Conservation (phyloP, 2,329 filamentous ascomycete species). For the Colletotrichum agaves region DNA sequence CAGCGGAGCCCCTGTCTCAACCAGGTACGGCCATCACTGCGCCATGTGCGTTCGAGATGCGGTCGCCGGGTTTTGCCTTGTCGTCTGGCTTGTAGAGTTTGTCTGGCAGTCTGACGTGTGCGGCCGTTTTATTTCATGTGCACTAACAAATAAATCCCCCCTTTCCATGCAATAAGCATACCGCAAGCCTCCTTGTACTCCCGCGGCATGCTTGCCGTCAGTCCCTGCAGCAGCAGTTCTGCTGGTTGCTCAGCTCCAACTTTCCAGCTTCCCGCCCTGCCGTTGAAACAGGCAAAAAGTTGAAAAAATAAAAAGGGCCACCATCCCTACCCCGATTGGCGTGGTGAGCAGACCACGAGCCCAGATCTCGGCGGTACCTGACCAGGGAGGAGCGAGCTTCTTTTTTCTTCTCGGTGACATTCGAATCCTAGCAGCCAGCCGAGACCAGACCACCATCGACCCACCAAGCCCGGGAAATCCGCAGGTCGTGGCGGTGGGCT, state of each 20-base stretch:
- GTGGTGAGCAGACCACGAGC: neutral
- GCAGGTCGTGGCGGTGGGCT: slow-evolving; percentile 15
- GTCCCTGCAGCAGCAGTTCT: neutral
- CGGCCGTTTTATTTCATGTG: neutral
- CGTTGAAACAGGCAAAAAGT: too few relatives aligned
- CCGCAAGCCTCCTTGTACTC: neutral
- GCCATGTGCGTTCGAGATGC: slow-evolving; percentile 23
- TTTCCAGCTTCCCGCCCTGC: too few relatives aligned
- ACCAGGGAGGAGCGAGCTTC: neutral
- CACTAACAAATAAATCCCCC: neutral
- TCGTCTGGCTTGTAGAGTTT: neutral
- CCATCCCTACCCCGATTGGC: slow-evolving; percentile 7
- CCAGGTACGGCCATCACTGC: slow-evolving; percentile 22
- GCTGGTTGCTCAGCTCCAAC: neutral
- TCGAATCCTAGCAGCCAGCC: too few relatives aligned
- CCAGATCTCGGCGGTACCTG: slow-evolving; percentile 19
- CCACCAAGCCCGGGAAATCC: slow-evolving; percentile 17
- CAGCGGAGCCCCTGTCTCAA: slow-evolving; percentile 27
- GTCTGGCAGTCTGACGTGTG: neutral
- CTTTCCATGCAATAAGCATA: too few relatives aligned
- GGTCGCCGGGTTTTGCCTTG: slow-evolving; percentile 19
- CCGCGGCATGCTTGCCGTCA: neutral
- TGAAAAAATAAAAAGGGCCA: neutral
- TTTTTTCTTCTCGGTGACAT: too few relatives aligned
- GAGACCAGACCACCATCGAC: slow-evolving; percentile 6